Evolutionary conservation across 1,284 basidiomycete genomes (phyloP).

Genomic region (Trichosporon ovoides): DNA sequence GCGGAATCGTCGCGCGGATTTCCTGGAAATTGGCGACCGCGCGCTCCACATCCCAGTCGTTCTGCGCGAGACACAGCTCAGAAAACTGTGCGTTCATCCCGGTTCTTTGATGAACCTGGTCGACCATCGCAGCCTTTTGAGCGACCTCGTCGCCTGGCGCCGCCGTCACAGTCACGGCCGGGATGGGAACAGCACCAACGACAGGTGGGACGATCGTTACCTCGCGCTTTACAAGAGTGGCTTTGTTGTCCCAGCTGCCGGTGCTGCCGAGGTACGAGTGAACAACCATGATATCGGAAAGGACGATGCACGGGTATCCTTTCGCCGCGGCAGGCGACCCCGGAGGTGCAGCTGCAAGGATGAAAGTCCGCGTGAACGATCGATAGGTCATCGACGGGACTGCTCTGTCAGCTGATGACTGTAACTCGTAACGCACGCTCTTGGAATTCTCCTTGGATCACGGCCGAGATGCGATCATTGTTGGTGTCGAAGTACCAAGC

Average conservation of each 20-base stretch:
- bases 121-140: constrained; percentile 49
- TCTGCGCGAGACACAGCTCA: constrained; percentile 72
- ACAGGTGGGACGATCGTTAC: constrained; percentile 36
- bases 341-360: constrained; percentile 72
- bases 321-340: constrained; percentile 67
- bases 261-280: constrained; percentile 70
- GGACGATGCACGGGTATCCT: constrained; percentile 84
- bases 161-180: constrained; percentile 19
- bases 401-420: constrained; percentile 29
- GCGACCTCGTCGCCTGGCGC: constrained; percentile 13
- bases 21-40: constrained; percentile 76
- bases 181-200: constrained; percentile 10
- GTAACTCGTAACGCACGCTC: constrained; percentile 61
- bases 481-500: constrained; percentile 65
- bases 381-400: constrained; percentile 53
- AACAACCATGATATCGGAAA: constrained; percentile 81
- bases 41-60: constrained; percentile 69
- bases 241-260: constrained; percentile 56
- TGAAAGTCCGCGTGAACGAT: constrained; percentile 89
- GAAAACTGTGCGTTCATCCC: constrained; percentile 69
- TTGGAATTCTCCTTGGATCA: constrained; percentile 83
- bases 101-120: constrained; percentile 62
- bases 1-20: constrained; percentile 38
- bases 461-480: constrained; percentile 63
- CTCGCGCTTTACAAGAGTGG: constrained; percentile 36